Evolutionary conservation across 2,329 filamentous ascomycete genomes (phyloP).

Genomic region (Aaosphaeria pasadenensis): DNA sequence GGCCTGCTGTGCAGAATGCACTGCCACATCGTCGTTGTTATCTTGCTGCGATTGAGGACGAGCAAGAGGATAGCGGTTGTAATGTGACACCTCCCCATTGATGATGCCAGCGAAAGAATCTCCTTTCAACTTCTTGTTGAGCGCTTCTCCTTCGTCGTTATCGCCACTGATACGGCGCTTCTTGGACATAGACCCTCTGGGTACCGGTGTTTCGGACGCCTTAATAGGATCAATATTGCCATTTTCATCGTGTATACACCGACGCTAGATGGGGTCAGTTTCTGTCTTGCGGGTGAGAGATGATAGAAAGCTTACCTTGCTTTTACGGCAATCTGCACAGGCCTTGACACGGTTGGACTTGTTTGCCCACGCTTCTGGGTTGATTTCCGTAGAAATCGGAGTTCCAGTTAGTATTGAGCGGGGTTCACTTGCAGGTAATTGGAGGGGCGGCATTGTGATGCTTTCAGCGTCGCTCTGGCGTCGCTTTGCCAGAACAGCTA

Average conservation of each 20-base stretch:
- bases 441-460: slow-evolving; percentile 5
- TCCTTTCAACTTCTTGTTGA: slow-evolving; percentile 25
- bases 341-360: slow-evolving; percentile 62
- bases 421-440: slow-evolving; percentile 9
- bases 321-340: slow-evolving; percentile 64
- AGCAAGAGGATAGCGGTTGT: slow-evolving; percentile 12
- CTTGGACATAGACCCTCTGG: slow-evolving; percentile 54
- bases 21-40: not conserved
- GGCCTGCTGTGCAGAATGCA: not conserved
- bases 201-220: slow-evolving; percentile 59
- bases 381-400: slow-evolving; percentile 33
- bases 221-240: slow-evolving; percentile 64
- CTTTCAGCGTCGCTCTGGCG: slow-evolving; percentile 27
- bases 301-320: slow-evolving; percentile 53
- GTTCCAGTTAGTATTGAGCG: slow-evolving; percentile 21
- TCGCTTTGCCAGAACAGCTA: slow-evolving; percentile 32
- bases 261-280: slow-evolving; percentile 48
- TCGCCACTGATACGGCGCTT: slow-evolving; percentile 49
- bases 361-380: slow-evolving; percentile 41
- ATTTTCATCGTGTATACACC: slow-evolving; percentile 65
- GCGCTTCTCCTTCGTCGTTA: slow-evolving; percentile 13
- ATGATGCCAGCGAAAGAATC: slow-evolving; percentile 19
- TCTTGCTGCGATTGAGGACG: not conserved
- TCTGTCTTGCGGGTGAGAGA: not conserved
- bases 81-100: slow-evolving; percentile 19